Conservation (phyloP, 1,139 yeast species). For the Diutina siamensis region DNA sequence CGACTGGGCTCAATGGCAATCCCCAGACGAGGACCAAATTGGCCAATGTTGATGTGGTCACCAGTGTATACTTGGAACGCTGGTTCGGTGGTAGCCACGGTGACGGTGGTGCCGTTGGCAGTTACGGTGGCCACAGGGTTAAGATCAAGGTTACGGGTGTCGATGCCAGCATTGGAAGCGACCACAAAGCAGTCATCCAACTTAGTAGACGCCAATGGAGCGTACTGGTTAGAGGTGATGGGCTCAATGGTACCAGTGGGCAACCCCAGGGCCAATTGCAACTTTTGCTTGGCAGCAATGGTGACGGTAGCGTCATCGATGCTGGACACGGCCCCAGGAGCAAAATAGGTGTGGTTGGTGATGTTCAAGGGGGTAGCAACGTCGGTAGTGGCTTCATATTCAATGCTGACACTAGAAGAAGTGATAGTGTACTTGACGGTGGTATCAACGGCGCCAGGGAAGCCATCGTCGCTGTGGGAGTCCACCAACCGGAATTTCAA, state of each 20-base stretch:
- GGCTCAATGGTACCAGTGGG: constrained; percentile 41
- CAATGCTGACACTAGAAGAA: constrained; percentile 23
- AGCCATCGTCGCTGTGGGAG: constrained; percentile 37
- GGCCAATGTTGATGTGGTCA: constrained; percentile 33
- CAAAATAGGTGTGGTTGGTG: constrained; percentile 59
- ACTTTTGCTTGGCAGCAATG: constrained; percentile 16
- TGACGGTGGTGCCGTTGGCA: constrained; percentile 26
- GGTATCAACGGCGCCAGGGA: constrained; percentile 41
- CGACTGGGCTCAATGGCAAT: constrained; percentile 57
- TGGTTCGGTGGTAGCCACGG: constrained; percentile 51
- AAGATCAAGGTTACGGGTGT: constrained; percentile 32
- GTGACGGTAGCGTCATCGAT: constrained; percentile 26
- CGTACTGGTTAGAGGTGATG: constrained; percentile 10
- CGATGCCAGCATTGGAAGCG: constrained; percentile 15
- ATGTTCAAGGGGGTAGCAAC: constrained; percentile 42
- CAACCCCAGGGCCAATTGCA: constrained; percentile 29
- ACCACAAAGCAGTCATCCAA: constrained; percentile 46
- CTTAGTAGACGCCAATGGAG: constrained; percentile 1
- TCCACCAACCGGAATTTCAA: constrained; percentile 33
- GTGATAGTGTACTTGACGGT: constrained; percentile 29
- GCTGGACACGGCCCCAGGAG: constrained; percentile 17
- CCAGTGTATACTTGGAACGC: constrained; percentile 61
- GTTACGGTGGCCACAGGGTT: constrained; percentile 32
- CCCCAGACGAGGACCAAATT: constrained; percentile 35
- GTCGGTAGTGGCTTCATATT: constrained; percentile 34